A percentile compares a stretch with the other conserved stretches of the same genome.
phyloP scores from a whole-genome alignment of 2,329 filamentous ascomycete species.

The Botryotinia narcissicola region DNA sequence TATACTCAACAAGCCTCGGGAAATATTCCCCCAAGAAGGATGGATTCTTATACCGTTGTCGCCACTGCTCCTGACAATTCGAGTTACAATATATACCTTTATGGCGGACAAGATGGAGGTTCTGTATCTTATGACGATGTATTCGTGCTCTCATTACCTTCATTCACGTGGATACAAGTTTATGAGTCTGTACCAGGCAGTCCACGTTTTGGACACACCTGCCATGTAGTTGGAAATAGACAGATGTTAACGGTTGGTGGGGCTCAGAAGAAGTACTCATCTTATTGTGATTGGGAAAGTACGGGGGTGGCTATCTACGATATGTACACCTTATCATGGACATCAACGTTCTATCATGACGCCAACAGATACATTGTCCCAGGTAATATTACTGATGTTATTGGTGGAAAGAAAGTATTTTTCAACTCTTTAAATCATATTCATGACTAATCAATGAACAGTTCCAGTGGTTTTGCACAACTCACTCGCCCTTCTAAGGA shows the following conservation, averaged over 20 bases:
- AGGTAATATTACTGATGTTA: constrained; percentile 27
- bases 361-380: constrained; percentile 36
- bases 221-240: constrained; percentile 40
- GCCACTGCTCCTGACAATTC: constrained; percentile 46
- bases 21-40: constrained; percentile 42
- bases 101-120: constrained; percentile 46
- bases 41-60: constrained; percentile 46
- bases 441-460: not conserved
- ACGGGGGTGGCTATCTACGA: constrained; percentile 39
- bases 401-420: constrained; percentile 35
- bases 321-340: constrained; percentile 36
- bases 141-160: constrained; percentile 46
- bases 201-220: constrained; percentile 43
- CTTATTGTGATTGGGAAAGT: constrained; percentile 38
- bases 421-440: too few relatives aligned
- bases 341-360: constrained; percentile 35
- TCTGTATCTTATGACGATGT: constrained; percentile 43
- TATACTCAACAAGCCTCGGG: constrained; percentile 45
- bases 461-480: constrained; percentile 14
- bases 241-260: constrained; percentile 47
- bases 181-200: constrained; percentile 38
- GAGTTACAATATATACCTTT: constrained; percentile 49
- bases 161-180: constrained; percentile 43
- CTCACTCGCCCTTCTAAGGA: not conserved
- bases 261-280: constrained; percentile 11